phyloP scores from a whole-genome alignment of 78 protist species.

The Monosiga brevicollis region DNA sequence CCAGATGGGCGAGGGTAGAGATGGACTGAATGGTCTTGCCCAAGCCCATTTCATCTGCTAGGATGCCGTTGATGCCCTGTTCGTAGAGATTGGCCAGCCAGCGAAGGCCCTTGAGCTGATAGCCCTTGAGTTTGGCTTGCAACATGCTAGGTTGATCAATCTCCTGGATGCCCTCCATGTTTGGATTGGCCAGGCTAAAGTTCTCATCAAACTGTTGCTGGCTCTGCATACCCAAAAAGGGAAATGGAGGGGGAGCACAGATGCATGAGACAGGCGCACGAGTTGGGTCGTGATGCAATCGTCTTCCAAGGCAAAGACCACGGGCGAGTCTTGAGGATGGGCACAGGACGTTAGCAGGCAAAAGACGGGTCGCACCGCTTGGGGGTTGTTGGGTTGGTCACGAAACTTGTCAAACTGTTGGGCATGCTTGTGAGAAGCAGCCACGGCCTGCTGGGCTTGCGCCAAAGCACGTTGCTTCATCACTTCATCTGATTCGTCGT shows the following conservation, averaged over 20 bases:
- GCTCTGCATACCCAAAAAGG: too few relatives aligned
- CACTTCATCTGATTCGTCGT: background rate
- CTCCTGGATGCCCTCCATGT: background rate
- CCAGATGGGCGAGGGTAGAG: slow-evolving; percentile 38
- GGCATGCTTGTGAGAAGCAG: background rate
- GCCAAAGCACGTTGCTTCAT: background rate
- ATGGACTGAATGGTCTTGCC: slow-evolving; percentile 54
- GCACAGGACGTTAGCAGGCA: too few relatives aligned
- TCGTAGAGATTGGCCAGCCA: slow-evolving; percentile 80
- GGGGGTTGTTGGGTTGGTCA: too few relatives aligned
- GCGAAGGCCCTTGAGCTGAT: slow-evolving; percentile 61
- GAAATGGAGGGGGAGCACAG: too few relatives aligned
- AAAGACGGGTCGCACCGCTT: too few relatives aligned
- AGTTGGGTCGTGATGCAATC: too few relatives aligned
- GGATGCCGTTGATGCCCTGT: slow-evolving; percentile 74
- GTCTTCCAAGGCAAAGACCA: too few relatives aligned
- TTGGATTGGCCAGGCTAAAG: background rate
- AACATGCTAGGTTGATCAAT: slow-evolving; percentile 8
- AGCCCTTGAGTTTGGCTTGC: slow-evolving; percentile 30
- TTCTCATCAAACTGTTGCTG: background rate
- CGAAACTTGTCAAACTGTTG: slow-evolving; percentile 1
- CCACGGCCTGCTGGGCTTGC: slow-evolving; percentile 15
- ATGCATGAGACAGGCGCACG: too few relatives aligned
- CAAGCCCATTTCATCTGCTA: slow-evolving; percentile 80
- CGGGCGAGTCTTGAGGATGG: too few relatives aligned